Evolutionary conservation across 768 basidiomycete species (phyloP).

Genomic region (Tubosaeta sp.): DNA sequence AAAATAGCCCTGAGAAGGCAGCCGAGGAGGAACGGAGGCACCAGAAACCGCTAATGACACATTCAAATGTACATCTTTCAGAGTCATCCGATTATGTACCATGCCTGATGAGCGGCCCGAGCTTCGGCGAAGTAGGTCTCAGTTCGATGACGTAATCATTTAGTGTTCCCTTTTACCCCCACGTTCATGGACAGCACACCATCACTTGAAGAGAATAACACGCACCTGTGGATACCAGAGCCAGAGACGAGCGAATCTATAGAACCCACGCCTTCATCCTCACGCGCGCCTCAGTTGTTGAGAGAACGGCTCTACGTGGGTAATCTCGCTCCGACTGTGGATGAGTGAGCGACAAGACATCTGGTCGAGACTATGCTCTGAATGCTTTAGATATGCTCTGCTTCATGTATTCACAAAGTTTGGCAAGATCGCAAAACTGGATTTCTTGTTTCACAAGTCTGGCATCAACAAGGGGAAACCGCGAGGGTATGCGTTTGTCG

Average conservation of each 20-base stretch:
- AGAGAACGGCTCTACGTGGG: slow-evolving; percentile 87
- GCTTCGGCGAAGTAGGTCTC: no score
- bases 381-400: slow-evolving; percentile 59
- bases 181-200: slow-evolving; percentile 10
- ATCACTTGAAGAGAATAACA: slow-evolving; percentile 2
- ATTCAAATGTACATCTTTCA: no score
- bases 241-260: slow-evolving; percentile 18
- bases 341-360: slow-evolving; percentile 58
- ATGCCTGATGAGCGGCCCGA: no score
- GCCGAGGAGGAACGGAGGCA: slow-evolving; percentile 5
- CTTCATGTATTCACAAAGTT: slow-evolving; percentile 89
- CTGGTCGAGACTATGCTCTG: slow-evolving; percentile 2
- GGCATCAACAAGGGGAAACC: slow-evolving; percentile 89
- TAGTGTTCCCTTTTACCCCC: not conserved
- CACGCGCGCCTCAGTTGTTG: slow-evolving; percentile 31
- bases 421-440: slow-evolving; percentile 89
- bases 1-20: slow-evolving; percentile 2
- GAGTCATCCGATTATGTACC: not conserved
- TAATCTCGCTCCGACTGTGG: slow-evolving; percentile 80
- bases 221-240: slow-evolving; percentile 32
- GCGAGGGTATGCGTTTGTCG: slow-evolving; percentile 91
- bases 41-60: not conserved
- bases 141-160: slow-evolving; percentile 16
- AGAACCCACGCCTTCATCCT: slow-evolving; percentile 20
- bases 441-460: slow-evolving; percentile 93